Percentiles rank a stretch among this genome's conserved stretches.
Evolutionary conservation across 2,329 filamentous ascomycete species (phyloP).

Genomic region (Cladosporium cucumerinum): DNA sequence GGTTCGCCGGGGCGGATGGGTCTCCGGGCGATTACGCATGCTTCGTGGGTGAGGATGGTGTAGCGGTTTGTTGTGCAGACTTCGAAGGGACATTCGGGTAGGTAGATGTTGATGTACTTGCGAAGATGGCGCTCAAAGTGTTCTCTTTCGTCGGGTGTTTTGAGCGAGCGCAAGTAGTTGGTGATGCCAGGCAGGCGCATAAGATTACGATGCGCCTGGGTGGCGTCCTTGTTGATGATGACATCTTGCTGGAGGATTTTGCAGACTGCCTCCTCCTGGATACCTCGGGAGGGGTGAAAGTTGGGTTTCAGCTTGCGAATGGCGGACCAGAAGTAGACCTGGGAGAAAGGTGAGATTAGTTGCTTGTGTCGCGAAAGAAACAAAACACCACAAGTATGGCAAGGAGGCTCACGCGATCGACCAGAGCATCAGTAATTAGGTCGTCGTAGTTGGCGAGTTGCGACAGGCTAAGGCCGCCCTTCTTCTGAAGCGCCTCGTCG

Average conservation of each 20-base stretch:
- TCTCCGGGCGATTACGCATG: conserved; percentile 76
- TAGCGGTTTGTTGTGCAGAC: conserved; percentile 93
- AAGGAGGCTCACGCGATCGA: conserved; percentile 75
- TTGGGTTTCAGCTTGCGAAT: conserved; percentile 91
- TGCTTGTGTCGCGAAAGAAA: neutral
- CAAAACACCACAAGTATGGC: neutral
- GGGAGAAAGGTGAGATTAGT: conserved; percentile 17
- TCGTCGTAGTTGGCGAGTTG: conserved; percentile 94
- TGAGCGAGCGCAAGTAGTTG: conserved; percentile 64
- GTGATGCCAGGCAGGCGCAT: conserved; percentile 69
- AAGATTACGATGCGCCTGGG: conserved; percentile 67
- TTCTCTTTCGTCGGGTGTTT: conserved; percentile 72
- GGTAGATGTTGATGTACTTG: conserved; percentile 88
- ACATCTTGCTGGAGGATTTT: conserved; percentile 62
- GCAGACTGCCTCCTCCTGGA: conserved; percentile 63
- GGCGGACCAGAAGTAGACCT: conserved; percentile 95
- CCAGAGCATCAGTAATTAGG: conserved; percentile 86
- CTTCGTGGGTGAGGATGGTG: conserved; percentile 85
- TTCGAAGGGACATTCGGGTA: conserved; percentile 91
- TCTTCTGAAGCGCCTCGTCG: conserved; percentile 52
- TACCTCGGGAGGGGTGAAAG: conserved; percentile 78
- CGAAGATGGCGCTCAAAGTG: conserved; percentile 83
- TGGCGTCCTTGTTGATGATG: conserved; percentile 69
- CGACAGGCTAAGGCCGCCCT: conserved; percentile 74
- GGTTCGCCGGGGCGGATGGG: conserved; percentile 77